Evolutionary conservation across 73 alveolate species (phyloP).

Genomic region (Tetrahymena thermophila): DNA sequence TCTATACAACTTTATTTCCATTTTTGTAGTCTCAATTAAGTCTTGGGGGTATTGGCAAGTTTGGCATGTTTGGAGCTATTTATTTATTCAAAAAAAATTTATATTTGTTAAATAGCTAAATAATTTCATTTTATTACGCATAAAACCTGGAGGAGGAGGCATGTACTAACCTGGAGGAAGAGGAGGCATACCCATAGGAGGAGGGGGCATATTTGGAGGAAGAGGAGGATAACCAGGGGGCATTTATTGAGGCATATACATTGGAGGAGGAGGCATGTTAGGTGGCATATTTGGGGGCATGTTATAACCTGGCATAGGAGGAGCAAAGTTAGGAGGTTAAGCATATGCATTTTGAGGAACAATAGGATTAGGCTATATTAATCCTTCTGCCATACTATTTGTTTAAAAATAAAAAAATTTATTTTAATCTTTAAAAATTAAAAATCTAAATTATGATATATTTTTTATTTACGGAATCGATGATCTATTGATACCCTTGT

Average conservation of each 20-base stretch:
- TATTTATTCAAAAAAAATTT: not conserved
- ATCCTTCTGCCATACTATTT: not conserved
- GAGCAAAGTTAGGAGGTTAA: not conserved
- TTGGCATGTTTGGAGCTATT: not conserved
- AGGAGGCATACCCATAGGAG: conserved; percentile 25
- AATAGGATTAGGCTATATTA: not conserved
- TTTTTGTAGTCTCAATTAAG: not conserved
- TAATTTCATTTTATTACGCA: not conserved
- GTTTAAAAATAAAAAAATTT: not conserved
- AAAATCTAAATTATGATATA: too few relatives aligned
- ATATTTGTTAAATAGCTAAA: not conserved
- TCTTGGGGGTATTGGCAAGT: not conserved
- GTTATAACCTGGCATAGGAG: not conserved
- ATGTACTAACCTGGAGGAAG: conserved; percentile 9
- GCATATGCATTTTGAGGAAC: not conserved
- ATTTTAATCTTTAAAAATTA: too few relatives aligned
- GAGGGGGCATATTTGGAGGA: conserved; percentile 20
- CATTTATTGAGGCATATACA: conserved; percentile 8
- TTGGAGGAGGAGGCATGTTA: conserved; percentile 30
- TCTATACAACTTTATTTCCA: not conserved
- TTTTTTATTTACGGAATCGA: not conserved
- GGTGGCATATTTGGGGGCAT: conserved; percentile 4
- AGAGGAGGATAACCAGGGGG: conserved; percentile 4
- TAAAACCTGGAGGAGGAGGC: not conserved
- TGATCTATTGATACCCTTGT: conserved; percentile 3